Percentiles rank a stretch among this genome's conserved stretches.
Conservation (phyloP, 768 basidiomycete species). For the Epithele typhae region DNA sequence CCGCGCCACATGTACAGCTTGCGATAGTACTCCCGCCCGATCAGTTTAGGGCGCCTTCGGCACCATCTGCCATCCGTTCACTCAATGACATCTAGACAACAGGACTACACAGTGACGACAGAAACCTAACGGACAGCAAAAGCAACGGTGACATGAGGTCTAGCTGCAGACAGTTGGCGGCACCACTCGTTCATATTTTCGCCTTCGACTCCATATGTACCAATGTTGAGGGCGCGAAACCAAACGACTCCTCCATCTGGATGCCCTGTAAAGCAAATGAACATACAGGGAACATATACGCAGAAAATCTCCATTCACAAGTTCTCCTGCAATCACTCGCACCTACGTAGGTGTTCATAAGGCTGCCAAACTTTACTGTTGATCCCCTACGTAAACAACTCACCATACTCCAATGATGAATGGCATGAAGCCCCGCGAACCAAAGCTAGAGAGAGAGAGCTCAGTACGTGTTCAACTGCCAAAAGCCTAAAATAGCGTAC, state of each 20-base stretch:
- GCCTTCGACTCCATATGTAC: conserved; percentile 63
- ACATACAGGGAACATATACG: background rate
- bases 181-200: no score
- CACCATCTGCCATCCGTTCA: no score
- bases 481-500: conserved; percentile 31
- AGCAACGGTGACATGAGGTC: no score
- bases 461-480: background rate
- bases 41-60: conserved; percentile 13
- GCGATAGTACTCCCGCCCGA: conserved; percentile 3
- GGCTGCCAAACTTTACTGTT: conserved; percentile 8
- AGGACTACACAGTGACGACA: no score
- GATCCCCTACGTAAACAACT: conserved; percentile 19
- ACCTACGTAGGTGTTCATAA: conserved; percentile 39
- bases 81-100: no score
- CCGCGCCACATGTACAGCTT: background rate
- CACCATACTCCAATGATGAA: conserved; percentile 92
- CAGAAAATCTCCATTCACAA: conserved; percentile 62
- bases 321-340: conserved; percentile 78
- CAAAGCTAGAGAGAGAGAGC: conserved; percentile 51
- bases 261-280: conserved; percentile 47
- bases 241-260: conserved; percentile 69
- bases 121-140: no score
- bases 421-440: conserved; percentile 83
- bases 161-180: no score
- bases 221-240: conserved; percentile 82